phyloP scores from a whole-genome alignment of 768 basidiomycete genomes.

The Cyclocybe cylindracea region DNA sequence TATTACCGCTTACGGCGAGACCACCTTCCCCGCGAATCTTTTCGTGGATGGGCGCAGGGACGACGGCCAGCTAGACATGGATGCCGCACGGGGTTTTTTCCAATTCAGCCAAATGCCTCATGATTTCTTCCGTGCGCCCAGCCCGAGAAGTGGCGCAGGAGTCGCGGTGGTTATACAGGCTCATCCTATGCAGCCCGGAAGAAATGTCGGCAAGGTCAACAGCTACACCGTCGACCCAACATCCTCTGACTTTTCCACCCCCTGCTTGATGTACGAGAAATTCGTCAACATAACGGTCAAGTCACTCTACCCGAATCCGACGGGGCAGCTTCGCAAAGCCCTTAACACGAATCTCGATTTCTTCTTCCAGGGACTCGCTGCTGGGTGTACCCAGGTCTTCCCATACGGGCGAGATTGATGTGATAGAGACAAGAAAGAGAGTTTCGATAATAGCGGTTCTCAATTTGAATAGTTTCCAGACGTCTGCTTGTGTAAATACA shows the following conservation, averaged over 20 bases:
- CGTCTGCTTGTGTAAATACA: no score
- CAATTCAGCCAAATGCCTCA: conserved; percentile 16
- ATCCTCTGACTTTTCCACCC: conserved; percentile 10
- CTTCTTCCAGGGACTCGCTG: conserved; percentile 7
- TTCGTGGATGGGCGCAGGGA: conserved; percentile 22
- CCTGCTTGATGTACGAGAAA: no score
- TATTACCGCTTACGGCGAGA: conserved; percentile 19
- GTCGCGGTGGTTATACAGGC: background rate
- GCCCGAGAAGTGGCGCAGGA: conserved; percentile 6
- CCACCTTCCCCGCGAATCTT: conserved; percentile 19
- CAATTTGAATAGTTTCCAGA: no score
- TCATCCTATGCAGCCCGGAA: conserved; percentile 17
- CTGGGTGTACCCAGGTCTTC: conserved; percentile 12
- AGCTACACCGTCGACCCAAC: conserved; percentile 14
- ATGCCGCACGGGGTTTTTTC: conserved; percentile 19
- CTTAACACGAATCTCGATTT: conserved; percentile 14
- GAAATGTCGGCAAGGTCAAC: conserved; percentile 11
- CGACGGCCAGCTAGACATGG: conserved; percentile 15
- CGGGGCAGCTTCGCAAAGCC: conserved; percentile 9
- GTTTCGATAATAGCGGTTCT: background rate
- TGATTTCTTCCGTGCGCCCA: conserved; percentile 13
- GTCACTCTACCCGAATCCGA: conserved; percentile 17
- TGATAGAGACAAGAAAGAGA: background rate
- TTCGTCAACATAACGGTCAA: conserved; percentile 17
- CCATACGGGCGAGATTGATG: conserved; percentile 11